Base-by-base conservation (phyloP, 768 basidiomycete species). In the Auriscalpium vulgare region DNA sequence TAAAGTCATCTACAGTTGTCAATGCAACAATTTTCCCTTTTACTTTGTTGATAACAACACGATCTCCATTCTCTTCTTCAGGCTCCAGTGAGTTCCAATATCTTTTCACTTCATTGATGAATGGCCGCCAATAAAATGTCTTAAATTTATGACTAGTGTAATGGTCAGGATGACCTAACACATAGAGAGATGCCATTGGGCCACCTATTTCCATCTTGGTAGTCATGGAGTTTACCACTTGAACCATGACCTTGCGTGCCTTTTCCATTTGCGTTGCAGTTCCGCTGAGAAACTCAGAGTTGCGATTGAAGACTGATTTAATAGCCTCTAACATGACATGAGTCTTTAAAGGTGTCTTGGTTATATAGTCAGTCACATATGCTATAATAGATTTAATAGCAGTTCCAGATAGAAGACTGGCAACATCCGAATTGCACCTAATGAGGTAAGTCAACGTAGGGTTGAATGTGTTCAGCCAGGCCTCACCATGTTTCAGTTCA, bases 331-430 rank as follows among this genome's bases (percentile, higher is more conserved):
- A 75, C 29, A 74, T 65, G 11, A 62, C 62, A 60, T 74, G 67
- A 0, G 71, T 74, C 46, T 76, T 79, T 10, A 79, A 56, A 4
- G 61, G 45, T 0, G 64, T 47, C 58, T 79, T 79, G 0, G 73
- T 75, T 0, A 78, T 67, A 60, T 79, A 79, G 37, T 78, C 74
- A 4, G 75, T 66, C 74, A 17, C 71, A 21, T 21, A 21, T 21
- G 21, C 21, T 21, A 21, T 21, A 21, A 21, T 21, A 21, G 21
- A 21, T 21, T 21, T 21, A 21, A 21, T 21, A 21, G 21, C 21
- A 21, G 21, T 21, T 21, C 21, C 21, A 21, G 21, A 75, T n/a
- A 69, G 50, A 1, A 76, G 50, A 53, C 69, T 68, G 0, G 72
- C 71, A 0, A 72, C 66, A 63, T 76, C 73, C 4, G 72, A 69